Conservation (phyloP, 1,284 basidiomycete genomes). For the Boletus semigastroideus region DNA sequence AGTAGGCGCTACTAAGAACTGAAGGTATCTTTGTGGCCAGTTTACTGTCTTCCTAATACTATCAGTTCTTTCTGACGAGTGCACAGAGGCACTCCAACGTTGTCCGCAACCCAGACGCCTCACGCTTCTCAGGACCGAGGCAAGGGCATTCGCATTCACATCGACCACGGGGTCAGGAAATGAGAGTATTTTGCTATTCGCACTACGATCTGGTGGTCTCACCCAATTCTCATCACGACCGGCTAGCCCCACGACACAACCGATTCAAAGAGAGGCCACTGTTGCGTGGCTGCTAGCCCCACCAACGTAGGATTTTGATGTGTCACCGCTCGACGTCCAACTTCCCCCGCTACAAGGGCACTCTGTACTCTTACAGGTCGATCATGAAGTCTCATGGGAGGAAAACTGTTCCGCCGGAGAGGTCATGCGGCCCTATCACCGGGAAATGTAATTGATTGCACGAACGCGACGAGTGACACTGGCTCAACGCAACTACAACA, state of each 20-base stretch:
- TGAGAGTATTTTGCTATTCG: neutral
- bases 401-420: conserved; percentile 3
- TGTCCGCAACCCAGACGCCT: neutral
- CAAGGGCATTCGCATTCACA: neutral
- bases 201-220: too few relatives aligned
- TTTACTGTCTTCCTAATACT: neutral
- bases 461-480: conserved; percentile 4
- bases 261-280: conserved; percentile 9
- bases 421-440: conserved; percentile 9
- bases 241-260: neutral
- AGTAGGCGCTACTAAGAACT: too few relatives aligned
- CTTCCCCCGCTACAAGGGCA: conserved; percentile 2
- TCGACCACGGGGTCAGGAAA: neutral
- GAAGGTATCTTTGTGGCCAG: neutral
- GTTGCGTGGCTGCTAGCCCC: conserved; percentile 11
- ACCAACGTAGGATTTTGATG: conserved; percentile 22
- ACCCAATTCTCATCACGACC: too few relatives aligned
- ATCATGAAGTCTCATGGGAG: conserved; percentile 5
- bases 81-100: neutral
- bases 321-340: conserved; percentile 20
- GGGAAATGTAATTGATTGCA: conserved; percentile 21
- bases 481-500: neutral
- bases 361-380: conserved; percentile 16
- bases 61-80: neutral
- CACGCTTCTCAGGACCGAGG: neutral